These are phyloP conservation scores for Xylaria longipes DNA, from an alignment of 495 filamentous ascomycete species.

Conservation along the genomic window DNA sequence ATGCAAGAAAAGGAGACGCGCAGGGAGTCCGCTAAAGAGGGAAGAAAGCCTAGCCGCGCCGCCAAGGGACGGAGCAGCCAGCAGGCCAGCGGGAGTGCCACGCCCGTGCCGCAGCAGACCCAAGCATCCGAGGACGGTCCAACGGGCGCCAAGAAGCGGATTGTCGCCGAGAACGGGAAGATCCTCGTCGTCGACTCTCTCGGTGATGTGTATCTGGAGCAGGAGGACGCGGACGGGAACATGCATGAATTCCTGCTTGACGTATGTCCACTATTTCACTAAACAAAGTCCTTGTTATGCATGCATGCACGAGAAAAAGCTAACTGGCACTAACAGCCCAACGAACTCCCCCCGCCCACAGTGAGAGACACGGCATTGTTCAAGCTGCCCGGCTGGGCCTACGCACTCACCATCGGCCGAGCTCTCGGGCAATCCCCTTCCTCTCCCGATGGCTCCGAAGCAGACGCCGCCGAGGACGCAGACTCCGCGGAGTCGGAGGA, in stretches of 20 bases:
- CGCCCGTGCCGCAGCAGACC: slow-evolving; percentile 30
- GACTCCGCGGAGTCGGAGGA: slow-evolving; percentile 43
- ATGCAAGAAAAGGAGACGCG: slow-evolving; percentile 82
- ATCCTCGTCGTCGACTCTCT: slow-evolving; percentile 87
- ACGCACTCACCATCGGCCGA: slow-evolving; percentile 61
- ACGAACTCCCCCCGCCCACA: slow-evolving; percentile 69
- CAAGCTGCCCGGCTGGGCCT: slow-evolving; percentile 71
- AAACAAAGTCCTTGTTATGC: not conserved
- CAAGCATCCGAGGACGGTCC: slow-evolving; percentile 49
- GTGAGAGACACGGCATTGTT: slow-evolving; percentile 73
- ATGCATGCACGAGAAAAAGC: not conserved
- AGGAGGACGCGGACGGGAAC: slow-evolving; percentile 84
- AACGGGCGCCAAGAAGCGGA: slow-evolving; percentile 75
- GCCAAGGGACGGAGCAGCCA: slow-evolving; percentile 38
- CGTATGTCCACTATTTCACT: slow-evolving; percentile 55
- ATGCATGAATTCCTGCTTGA: slow-evolving; percentile 84
- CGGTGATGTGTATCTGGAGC: slow-evolving; percentile 91
- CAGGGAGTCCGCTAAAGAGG: slow-evolving; percentile 62
- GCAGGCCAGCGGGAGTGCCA: slow-evolving; percentile 40
- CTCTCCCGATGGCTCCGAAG: slow-evolving; percentile 43
- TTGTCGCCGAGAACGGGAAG: slow-evolving; percentile 94
- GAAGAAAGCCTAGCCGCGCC: slow-evolving; percentile 34
- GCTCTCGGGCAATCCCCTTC: slow-evolving; percentile 49
- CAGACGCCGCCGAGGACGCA: slow-evolving; percentile 42
- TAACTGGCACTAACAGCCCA: slow-evolving; percentile 48